Evolutionary conservation across 371 early-diverging fungal species (phyloP).

Genomic region (Lichtheimia ornata): DNA sequence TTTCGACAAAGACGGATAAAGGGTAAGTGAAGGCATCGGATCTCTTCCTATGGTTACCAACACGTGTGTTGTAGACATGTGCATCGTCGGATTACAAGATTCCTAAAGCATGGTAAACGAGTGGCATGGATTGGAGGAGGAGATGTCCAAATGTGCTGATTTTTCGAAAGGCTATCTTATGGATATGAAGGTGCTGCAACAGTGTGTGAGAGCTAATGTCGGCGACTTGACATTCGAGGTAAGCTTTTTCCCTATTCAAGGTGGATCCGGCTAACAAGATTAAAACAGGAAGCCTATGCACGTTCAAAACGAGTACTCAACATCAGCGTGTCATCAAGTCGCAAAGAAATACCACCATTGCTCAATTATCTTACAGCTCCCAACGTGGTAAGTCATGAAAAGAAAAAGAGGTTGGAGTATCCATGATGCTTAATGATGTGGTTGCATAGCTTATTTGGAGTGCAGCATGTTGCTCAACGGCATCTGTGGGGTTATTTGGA

Average conservation of each 20-base stretch:
- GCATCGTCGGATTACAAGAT: slow-evolving; percentile 59
- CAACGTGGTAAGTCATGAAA: slow-evolving; percentile 59
- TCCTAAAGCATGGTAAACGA: slow-evolving; percentile 62
- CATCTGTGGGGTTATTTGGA: slow-evolving; percentile 57
- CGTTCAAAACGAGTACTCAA: slow-evolving; percentile 68
- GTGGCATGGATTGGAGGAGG: not conserved
- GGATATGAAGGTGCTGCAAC: slow-evolving; percentile 70
- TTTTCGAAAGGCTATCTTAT: slow-evolving; percentile 59
- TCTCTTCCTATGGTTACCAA: not conserved
- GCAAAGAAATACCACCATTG: slow-evolving; percentile 71
- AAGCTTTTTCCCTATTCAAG: not conserved
- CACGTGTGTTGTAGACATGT: slow-evolving; percentile 34
- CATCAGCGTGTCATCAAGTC: slow-evolving; percentile 69
- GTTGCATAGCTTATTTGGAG: slow-evolving; percentile 62
- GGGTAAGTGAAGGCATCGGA: slow-evolving; percentile 10
- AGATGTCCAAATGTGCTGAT: not conserved
- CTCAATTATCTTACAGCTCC: slow-evolving; percentile 77
- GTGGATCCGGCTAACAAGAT: not conserved
- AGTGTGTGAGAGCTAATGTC: slow-evolving; percentile 67
- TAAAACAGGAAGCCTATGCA: slow-evolving; percentile 62
- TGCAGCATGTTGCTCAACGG: slow-evolving; percentile 72
- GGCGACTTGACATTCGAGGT: slow-evolving; percentile 75
- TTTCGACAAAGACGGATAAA: slow-evolving; percentile 50
- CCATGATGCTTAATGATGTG: not conserved
- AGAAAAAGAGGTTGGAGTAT: not conserved